Base-by-base conservation (phyloP, 495 filamentous ascomycete genomes). In the Talaromyces trachyspermus region DNA sequence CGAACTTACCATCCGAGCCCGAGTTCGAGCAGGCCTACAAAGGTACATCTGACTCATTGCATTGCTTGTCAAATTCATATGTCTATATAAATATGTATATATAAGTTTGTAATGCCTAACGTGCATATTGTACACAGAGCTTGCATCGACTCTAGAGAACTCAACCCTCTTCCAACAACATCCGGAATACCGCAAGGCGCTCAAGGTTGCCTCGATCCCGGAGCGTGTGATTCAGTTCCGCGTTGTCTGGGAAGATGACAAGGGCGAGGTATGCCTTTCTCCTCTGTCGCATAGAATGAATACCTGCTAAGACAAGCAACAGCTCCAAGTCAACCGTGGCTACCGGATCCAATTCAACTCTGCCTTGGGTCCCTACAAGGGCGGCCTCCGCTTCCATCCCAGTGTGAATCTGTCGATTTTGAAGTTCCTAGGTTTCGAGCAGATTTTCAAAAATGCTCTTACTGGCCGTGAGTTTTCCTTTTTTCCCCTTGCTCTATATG, bases 371-470 rank as follows among this genome's bases (percentile, higher is more conserved):
- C 92, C 92, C 27, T 98, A 95, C 83, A 98, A 98, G 78, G 92
- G 92, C 53, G 92, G 92, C 60, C 82, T 97, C 54, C 77, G 92
- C 48, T 91, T 98, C 75, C 92, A 98, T 65, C 92, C 91, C 45
- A 80, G 29, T 5, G 92, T 98, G 70, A 98, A 98, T 75, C 77
- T 98, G 49, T 94, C 87, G 54, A 90, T 98, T 61, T 78, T 98
- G 53, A 98, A 98, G 75, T 97, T 97, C 77, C 77, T 98, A 57
- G 92, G 91, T 46, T 96, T 97, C 65, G 92, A 98, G 83, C 92
- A 98, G 78, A 92, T 88, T 72, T 96, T 98, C 79, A 98, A 98
- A 83, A 98, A 98, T 89, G 92, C 92, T 53, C 74, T 98, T 57
- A 97, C 92, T 51, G 92, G 92, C 54, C 70, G 87, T 91, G 73